Evolutionary conservation across 768 basidiomycete species (phyloP).

Genomic region (Serendipita sp.): DNA sequence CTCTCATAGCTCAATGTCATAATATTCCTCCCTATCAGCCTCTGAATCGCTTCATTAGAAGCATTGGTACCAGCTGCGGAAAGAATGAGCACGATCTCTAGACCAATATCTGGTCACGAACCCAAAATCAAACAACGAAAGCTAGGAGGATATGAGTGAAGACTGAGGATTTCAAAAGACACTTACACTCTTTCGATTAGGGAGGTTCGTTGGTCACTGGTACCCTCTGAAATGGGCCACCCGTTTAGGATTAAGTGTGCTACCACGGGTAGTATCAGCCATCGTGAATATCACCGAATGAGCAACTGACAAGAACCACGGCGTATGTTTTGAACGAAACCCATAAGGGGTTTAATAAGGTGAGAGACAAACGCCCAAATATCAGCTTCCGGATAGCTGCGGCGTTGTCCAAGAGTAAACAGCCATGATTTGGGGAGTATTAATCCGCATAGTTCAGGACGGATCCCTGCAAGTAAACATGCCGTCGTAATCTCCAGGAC

Average conservation of each 20-base stretch:
- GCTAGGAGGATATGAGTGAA: not conserved
- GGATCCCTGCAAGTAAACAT: not conserved
- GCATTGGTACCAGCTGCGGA: not conserved
- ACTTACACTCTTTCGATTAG: not conserved
- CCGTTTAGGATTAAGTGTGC: not conserved
- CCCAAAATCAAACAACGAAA: slow-evolving; percentile 1
- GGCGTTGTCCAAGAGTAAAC: not conserved
- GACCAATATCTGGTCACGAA: not conserved
- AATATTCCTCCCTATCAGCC: not conserved
- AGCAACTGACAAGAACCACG: not conserved
- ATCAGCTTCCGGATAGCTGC: not conserved
- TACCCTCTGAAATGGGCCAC: not conserved
- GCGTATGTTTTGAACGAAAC: not conserved
- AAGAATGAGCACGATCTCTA: not conserved
- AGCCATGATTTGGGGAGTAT: slow-evolving; percentile 1
- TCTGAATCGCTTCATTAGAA: not conserved
- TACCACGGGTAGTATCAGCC: not conserved
- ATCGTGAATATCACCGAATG: not conserved
- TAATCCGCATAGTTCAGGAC: not conserved
- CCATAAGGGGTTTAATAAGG: not conserved
- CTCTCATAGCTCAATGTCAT: too few relatives aligned
- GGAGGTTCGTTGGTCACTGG: not conserved
- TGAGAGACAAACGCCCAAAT: not conserved
- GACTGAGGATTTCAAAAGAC: not conserved
- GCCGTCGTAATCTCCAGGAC: not conserved